Percentiles rank a stretch among this genome's conserved stretches.
Conservation (phyloP, 1,284 basidiomycete genomes). For the Moniliophthora roreri region DNA sequence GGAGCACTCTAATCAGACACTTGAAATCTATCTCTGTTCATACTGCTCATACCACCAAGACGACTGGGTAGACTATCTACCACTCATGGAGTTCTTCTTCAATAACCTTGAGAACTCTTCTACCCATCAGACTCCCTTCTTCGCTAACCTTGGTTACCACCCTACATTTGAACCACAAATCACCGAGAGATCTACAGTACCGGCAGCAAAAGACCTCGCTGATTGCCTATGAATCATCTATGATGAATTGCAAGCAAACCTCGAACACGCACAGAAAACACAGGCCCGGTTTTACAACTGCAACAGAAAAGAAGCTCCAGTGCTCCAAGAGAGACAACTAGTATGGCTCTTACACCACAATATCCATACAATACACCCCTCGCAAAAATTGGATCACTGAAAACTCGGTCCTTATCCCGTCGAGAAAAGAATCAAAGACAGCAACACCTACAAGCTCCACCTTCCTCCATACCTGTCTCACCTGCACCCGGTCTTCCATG, state of each 20-base stretch:
- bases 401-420: no score
- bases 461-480: no score
- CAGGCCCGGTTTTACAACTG: neutral
- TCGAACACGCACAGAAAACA: neutral
- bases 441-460: no score
- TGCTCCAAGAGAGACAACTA: neutral
- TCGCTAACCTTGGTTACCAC: slow-evolving; percentile 34
- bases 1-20: slow-evolving; percentile 41
- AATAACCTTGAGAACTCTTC: slow-evolving; percentile 42
- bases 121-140: slow-evolving; percentile 25
- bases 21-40: slow-evolving; percentile 37
- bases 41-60: slow-evolving; percentile 41
- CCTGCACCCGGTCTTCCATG: no score
- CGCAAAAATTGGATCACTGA: no score
- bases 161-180: slow-evolving; percentile 25
- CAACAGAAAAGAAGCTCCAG: neutral
- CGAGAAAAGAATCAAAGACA: no score
- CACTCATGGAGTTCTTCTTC: slow-evolving; percentile 43
- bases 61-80: slow-evolving; percentile 43
- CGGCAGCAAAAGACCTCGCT: neutral
- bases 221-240: neutral
- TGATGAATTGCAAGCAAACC: neutral
- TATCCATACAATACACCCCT: no score
- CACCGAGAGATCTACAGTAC: slow-evolving; percentile 19
- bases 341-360: no score